A percentile compares a stretch with the other conserved stretches of the same genome.
These are phyloP conservation scores for Hanseniaspora hatyaiensis DNA, from an alignment of 805 yeast genomes.

Conservation along the genomic window DNA sequence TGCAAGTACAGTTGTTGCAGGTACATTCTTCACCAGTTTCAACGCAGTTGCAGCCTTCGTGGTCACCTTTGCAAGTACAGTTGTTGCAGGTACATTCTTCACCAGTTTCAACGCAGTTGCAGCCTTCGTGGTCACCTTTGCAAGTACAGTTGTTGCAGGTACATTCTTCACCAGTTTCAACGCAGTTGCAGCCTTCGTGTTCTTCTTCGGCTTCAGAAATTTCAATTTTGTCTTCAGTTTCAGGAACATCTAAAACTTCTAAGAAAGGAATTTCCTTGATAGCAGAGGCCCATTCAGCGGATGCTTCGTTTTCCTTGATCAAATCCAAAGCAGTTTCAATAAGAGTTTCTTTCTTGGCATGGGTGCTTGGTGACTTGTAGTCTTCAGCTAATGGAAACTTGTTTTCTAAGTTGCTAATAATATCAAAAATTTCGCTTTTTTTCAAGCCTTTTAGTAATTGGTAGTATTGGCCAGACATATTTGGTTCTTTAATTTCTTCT, in stretches of 20 bases:
- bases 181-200: neutral
- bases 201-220: neutral
- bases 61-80: no score
- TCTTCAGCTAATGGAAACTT: slow-evolving; percentile 2
- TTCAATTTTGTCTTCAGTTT: neutral
- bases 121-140: no score
- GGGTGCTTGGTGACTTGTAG: slow-evolving; percentile 11
- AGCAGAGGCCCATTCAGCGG: neutral
- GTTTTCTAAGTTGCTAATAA: slow-evolving; percentile 5
- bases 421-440: slow-evolving; percentile 9
- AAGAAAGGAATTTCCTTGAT: slow-evolving; percentile 13
- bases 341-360: slow-evolving; percentile 9
- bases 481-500: slow-evolving; percentile 10
- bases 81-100: no score
- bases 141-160: no score
- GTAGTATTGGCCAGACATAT: slow-evolving; percentile 10
- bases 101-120: no score
- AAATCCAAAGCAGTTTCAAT: slow-evolving; percentile 6
- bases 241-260: slow-evolving; percentile 4
- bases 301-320: slow-evolving; percentile 2
- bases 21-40: no score
- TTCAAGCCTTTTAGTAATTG: slow-evolving; percentile 9
- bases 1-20: no score
- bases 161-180: no score
- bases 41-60: no score